These are phyloP conservation scores for Penicillium psychrosexuale DNA, from an alignment of 2,329 filamentous ascomycete species.

Conservation along the genomic window DNA sequence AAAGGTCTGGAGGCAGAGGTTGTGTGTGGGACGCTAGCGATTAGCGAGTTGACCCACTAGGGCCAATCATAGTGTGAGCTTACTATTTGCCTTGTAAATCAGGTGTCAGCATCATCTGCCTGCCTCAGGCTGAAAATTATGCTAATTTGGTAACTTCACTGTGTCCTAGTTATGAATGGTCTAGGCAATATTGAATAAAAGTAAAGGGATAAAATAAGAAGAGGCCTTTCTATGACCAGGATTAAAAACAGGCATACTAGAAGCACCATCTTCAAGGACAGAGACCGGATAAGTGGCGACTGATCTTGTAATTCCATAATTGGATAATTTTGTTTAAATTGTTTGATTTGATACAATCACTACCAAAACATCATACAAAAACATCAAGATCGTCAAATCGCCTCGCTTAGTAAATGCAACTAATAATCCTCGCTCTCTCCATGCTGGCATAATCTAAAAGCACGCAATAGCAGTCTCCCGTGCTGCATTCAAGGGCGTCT, in stretches of 20 bases:
- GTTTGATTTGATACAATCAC: not conserved
- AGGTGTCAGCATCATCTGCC: not conserved
- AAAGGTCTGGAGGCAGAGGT: conserved; percentile 29
- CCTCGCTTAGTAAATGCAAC: conserved; percentile 1
- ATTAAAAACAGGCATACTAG: not conserved
- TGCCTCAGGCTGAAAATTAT: conserved; percentile 3
- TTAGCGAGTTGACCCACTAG: conserved; percentile 31
- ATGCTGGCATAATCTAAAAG: not conserved
- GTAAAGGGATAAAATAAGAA: not conserved
- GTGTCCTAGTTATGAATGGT: not conserved
- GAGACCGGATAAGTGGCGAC: not conserved
- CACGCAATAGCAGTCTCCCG: not conserved
- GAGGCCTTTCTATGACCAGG: not conserved
- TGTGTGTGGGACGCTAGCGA: conserved; percentile 46
- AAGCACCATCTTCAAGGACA: not conserved
- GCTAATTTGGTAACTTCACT: not conserved
- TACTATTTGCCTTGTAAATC: conserved; percentile 12
- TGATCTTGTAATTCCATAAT: not conserved
- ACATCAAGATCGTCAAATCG: not conserved
- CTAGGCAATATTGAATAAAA: not conserved
- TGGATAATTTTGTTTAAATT: not conserved
- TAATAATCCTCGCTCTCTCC: not conserved
- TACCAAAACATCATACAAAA: not conserved
- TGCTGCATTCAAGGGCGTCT: conserved; percentile 31
- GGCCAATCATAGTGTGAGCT: conserved; percentile 23